Conservation (phyloP, 1,284 basidiomycete species). For the Tilletia setariae region DNA sequence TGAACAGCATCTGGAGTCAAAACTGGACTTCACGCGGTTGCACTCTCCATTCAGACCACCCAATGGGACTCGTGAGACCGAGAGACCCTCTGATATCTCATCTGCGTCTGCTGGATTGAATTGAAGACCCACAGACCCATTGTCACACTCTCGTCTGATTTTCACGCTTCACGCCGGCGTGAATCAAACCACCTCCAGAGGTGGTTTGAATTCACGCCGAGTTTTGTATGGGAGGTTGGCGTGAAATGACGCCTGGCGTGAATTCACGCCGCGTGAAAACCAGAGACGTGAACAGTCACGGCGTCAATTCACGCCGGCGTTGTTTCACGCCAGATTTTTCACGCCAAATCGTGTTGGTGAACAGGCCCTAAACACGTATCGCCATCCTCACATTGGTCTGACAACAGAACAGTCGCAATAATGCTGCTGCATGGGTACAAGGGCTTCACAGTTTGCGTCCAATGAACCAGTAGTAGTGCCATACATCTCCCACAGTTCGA, state of each 20-base stretch:
- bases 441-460: neutral
- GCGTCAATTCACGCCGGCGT: neutral
- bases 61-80: too few relatives aligned
- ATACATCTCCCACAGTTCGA: slow-evolving; percentile 41
- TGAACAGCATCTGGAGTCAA: too few relatives aligned
- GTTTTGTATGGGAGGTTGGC: neutral
- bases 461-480: slow-evolving; percentile 50
- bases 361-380: neutral
- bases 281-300: neutral
- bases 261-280: neutral
- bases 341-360: neutral
- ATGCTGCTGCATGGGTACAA: neutral
- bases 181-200: neutral
- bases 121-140: too few relatives aligned
- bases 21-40: too few relatives aligned
- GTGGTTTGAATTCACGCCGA: neutral
- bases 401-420: neutral
- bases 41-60: too few relatives aligned
- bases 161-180: too few relatives aligned
- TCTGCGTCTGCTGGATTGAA: too few relatives aligned
- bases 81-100: too few relatives aligned
- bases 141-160: too few relatives aligned
- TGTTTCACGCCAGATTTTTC: neutral
- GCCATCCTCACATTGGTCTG: neutral
- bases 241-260: neutral